A percentile compares a stretch with the other conserved stretches of the same genome.
These are phyloP conservation scores for Psophocarpus tetragonolobus DNA, from an alignment of 306 rosid genomes.

Conservation along the genomic window DNA sequence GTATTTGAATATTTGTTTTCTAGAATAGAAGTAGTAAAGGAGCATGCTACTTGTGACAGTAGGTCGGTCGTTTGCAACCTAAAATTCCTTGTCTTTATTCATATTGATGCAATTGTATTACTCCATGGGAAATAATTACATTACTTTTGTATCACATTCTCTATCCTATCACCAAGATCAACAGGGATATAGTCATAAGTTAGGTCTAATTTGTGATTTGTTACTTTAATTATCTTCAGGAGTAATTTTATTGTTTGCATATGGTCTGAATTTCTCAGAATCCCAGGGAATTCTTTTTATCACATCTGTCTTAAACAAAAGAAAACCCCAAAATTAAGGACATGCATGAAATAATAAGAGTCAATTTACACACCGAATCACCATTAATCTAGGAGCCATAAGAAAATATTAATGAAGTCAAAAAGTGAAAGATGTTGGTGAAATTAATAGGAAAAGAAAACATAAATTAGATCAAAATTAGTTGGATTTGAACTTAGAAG, in stretches of 20 bases:
- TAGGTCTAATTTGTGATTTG: conserved; percentile 8
- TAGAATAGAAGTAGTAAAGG: background rate
- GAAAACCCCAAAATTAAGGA: background rate
- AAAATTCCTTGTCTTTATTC: conserved; percentile 20
- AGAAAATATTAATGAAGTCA: background rate
- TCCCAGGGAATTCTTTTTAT: background rate
- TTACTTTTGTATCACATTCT: conserved; percentile 10
- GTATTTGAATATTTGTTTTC: conserved; percentile 15
- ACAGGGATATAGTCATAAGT: background rate
- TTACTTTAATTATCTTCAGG: background rate
- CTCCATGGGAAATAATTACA: background rate
- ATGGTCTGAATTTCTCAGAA: background rate
- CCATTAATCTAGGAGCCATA: background rate
- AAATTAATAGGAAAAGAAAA: background rate
- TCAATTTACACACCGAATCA: background rate
- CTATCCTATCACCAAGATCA: background rate
- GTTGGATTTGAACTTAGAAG: background rate
- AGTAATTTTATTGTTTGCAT: background rate
- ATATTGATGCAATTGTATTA: conserved; percentile 7
- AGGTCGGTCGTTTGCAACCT: conserved; percentile 15
- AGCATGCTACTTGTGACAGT: no score
- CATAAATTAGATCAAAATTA: background rate
- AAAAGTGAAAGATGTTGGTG: background rate
- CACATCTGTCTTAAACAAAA: background rate
- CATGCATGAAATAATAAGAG: background rate